These are phyloP conservation scores for Singerocomus inundabilis DNA, from an alignment of 1,284 basidiomycete genomes.

Conservation along the genomic window DNA sequence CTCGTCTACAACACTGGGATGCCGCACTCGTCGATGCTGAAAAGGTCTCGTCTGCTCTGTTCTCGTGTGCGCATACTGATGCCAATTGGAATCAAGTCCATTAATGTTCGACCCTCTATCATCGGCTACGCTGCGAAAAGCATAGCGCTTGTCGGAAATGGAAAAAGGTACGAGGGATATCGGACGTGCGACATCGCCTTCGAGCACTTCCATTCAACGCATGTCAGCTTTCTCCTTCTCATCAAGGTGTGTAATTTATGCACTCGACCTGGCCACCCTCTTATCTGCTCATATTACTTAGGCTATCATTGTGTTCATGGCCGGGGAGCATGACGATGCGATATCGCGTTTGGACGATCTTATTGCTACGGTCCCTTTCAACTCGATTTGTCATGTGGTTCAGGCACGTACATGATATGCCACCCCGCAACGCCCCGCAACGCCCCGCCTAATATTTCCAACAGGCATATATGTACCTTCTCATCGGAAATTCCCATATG, in stretches of 20 bases:
- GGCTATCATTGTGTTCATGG: slow-evolving; percentile 7
- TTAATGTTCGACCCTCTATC: background rate
- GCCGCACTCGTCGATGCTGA: no score
- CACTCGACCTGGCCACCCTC: no score
- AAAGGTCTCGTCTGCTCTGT: background rate
- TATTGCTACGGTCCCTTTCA: no score
- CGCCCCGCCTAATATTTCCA: no score
- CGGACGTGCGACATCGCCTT: background rate
- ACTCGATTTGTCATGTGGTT: no score
- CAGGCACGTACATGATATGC: no score
- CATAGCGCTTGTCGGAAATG: slow-evolving; percentile 1
- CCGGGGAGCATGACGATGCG: background rate
- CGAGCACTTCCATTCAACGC: background rate
- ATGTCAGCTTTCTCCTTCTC: background rate
- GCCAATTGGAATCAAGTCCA: background rate
- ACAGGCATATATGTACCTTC: no score
- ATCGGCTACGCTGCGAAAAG: slow-evolving; percentile 9
- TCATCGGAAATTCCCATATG: no score
- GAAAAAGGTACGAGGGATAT: background rate
- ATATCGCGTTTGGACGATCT: no score
- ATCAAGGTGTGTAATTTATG: background rate
- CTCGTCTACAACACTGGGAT: no score
- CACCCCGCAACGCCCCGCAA: background rate
- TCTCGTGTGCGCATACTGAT: background rate
- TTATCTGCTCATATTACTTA: background rate